Evolutionary conservation across 1,284 basidiomycete species (phyloP), one percentile per base, ranked within the genome.

Genomic region (Fomitopsis pinicola): DNA sequence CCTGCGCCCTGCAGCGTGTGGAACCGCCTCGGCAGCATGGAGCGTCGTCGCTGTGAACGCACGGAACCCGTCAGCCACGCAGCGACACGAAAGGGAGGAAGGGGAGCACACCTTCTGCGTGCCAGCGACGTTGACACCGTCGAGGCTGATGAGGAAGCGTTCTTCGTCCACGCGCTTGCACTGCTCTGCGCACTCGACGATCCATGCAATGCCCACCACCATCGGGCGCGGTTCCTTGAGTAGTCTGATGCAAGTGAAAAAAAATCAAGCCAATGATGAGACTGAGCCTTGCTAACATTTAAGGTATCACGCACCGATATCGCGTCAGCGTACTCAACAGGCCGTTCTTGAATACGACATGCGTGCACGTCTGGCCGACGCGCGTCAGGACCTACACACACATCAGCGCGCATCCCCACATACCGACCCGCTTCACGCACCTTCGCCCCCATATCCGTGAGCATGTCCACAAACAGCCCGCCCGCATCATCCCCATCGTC

Each of bases 331-430:
- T 97, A 56, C 89, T 88, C 66, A 85, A 82, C 57, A 86, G 75
- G 1, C 95, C 95, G 61, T 92, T 90, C 80, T 97, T 97, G 76
- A 85, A 97, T 17, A 98, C 85, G 62, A 97, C 87, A 73, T 97
- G 95, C 0, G 95, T 97, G 67, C 91, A 91, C 5, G 83, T 88
- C 75, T 89, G 83, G n/a, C 87, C 87, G 2, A 88, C 83, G 26
- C 85, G 79, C 40, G 78, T 75, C 65, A 88, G 74, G 30, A 88
- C 81, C 88, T 90, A 6, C 30, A 58, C 45, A 12, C 14, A 26
- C 40, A 30, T 33, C 8, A 35, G 26, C 19, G 17, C 50, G 1
- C 19, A 9, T 17, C 17, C 33, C 7, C 17, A 50, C 19, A 42
- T 28, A 15, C 50, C 5, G n/a, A 28, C 12, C 7, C 54, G 36